Evolutionary conservation across 1,284 basidiomycete species (phyloP).

Genomic region (Cutaneotrichosporon mucoides): DNA sequence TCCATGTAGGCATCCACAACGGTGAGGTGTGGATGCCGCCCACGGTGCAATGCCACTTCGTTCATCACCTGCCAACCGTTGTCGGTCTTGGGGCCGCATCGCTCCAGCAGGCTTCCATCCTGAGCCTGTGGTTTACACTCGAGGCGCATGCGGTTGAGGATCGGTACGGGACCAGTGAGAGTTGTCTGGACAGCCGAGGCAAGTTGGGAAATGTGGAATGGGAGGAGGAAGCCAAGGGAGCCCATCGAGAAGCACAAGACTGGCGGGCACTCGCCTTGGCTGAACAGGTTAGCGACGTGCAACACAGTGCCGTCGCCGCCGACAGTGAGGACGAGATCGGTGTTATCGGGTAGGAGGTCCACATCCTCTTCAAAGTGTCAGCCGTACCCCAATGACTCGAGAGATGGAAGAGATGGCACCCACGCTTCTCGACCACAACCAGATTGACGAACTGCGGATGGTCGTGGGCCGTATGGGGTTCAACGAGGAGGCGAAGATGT

Average conservation of each 20-base stretch:
- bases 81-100: conserved; percentile 20
- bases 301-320: conserved; percentile 96
- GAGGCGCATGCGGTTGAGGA: conserved; percentile 82
- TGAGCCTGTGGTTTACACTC: conserved; percentile 70
- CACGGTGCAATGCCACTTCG: conserved; percentile 88
- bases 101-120: conserved; percentile 57
- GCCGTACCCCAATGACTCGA: not conserved
- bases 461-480: conserved; percentile 40
- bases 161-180: conserved; percentile 52
- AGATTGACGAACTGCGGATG: conserved; percentile 33
- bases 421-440: conserved; percentile 27
- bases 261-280: conserved; percentile 78
- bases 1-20: conserved; percentile 95
- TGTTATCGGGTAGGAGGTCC: conserved; percentile 25
- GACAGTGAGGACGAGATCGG: conserved; percentile 84
- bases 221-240: conserved; percentile 86
- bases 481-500: conserved; percentile 35
- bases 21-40: conserved; percentile 84
- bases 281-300: conserved; percentile 89
- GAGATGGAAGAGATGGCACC: not conserved
- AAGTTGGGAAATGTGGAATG: conserved; percentile 61
- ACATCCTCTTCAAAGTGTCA: conserved; percentile 20
- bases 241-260: conserved; percentile 96
- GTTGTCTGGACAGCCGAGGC: conserved; percentile 71
- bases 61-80: conserved; percentile 96